Conservation (phyloP, 2,329 filamentous ascomycete species). For the Claviceps purpurea region DNA sequence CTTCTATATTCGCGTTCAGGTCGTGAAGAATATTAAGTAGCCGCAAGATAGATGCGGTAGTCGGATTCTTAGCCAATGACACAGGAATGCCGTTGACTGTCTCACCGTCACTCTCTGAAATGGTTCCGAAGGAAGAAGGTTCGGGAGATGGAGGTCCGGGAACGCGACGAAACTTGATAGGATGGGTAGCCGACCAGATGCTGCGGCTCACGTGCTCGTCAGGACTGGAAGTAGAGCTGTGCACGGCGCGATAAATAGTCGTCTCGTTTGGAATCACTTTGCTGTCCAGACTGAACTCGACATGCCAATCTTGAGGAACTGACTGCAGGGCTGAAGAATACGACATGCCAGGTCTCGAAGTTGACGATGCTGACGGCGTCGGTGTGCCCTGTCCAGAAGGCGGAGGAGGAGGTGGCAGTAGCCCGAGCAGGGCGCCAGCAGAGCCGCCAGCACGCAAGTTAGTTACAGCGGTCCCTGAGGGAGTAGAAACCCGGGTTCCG, state of each 20-base stretch:
- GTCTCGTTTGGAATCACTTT: conserved; percentile 81
- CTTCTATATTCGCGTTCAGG: conserved; percentile 84
- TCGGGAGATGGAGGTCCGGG: conserved; percentile 69
- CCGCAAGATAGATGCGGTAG: conserved; percentile 75
- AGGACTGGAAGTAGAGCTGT: conserved; percentile 39
- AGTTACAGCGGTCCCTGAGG: conserved; percentile 32
- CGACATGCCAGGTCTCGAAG: conserved; percentile 48
- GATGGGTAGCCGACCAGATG: conserved; percentile 82
- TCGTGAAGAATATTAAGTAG: conserved; percentile 84
- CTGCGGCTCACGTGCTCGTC: conserved; percentile 60
- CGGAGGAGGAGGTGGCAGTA: conserved; percentile 1
- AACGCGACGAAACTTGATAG: conserved; percentile 83
- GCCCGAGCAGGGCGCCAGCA: conserved; percentile 6
- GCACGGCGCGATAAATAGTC: conserved; percentile 89
- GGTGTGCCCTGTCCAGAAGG: conserved; percentile 28
- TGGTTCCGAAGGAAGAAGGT: conserved; percentile 43
- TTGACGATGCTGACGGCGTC: conserved; percentile 40
- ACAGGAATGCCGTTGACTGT: conserved; percentile 53
- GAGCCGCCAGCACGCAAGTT: conserved; percentile 26
- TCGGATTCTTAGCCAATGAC: conserved; percentile 70
- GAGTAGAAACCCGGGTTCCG: conserved; percentile 74
- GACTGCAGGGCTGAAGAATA: conserved; percentile 76
- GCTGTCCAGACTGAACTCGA: conserved; percentile 81
- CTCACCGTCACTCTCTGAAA: conserved; percentile 34
- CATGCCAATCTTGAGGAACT: conserved; percentile 86